Evolutionary conservation across 805 yeast genomes (phyloP).

Genomic region (Schwanniomyces polymorphus): DNA sequence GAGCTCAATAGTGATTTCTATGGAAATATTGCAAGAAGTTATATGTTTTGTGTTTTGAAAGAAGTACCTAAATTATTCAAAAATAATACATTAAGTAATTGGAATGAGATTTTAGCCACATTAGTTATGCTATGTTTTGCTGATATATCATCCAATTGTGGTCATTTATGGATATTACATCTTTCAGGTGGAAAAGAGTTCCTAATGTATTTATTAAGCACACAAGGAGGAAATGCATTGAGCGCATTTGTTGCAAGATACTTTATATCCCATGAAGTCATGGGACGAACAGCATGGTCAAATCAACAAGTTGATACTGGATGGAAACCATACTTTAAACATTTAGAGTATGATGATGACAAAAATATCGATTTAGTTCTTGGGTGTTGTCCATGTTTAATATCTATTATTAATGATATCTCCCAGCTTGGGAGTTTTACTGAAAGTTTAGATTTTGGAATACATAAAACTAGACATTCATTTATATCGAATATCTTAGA

Average conservation of each 20-base stretch:
- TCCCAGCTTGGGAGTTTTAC: conserved; percentile 36
- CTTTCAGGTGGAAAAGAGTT: conserved; percentile 38
- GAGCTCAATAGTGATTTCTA: conserved; percentile 22
- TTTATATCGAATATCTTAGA: conserved; percentile 9
- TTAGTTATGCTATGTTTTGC: conserved; percentile 39
- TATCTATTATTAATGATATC: conserved; percentile 34
- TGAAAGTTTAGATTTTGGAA: conserved; percentile 21
- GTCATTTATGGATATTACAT: conserved; percentile 36
- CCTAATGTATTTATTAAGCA: conserved; percentile 21
- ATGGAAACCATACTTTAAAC: background rate
- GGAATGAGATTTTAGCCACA: conserved; percentile 44
- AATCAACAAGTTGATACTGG: conserved; percentile 7
- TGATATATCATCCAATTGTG: conserved; percentile 43
- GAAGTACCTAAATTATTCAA: conserved; percentile 29
- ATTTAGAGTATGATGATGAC: conserved; percentile 19
- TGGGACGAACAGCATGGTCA: conserved; percentile 45
- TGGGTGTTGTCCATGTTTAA: conserved; percentile 40
- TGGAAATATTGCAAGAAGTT: conserved; percentile 21
- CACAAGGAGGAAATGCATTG: conserved; percentile 11
- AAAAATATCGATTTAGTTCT: conserved; percentile 36
- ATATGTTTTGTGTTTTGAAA: conserved; percentile 24
- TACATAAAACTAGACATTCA: conserved; percentile 3
- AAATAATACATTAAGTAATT: conserved; percentile 21
- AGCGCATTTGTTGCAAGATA: conserved; percentile 34
- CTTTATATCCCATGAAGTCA: conserved; percentile 42